Evolutionary conservation across 805 yeast genomes (phyloP).

Genomic region (Kodamaea hsintzibuensis): DNA sequence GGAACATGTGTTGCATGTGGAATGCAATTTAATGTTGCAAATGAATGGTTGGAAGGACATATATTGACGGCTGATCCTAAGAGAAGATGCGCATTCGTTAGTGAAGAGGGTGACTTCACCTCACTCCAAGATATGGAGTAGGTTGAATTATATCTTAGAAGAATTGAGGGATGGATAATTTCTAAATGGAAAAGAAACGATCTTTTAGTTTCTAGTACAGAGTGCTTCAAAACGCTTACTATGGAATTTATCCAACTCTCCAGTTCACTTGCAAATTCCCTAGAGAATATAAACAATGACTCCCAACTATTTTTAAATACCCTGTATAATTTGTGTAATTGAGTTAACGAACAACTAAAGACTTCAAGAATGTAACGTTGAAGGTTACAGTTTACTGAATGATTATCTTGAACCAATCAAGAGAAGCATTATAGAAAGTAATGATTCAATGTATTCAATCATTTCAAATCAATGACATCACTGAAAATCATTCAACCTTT

Average conservation of each 20-base stretch:
- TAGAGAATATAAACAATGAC: not conserved
- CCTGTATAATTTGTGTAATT: not conserved
- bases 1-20: constrained; percentile 52
- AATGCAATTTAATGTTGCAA: constrained; percentile 41
- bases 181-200: no score
- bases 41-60: constrained; percentile 58
- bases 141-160: not conserved
- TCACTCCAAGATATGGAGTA: not conserved
- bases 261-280: not conserved
- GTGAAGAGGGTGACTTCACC: constrained; percentile 1
- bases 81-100: constrained; percentile 9
- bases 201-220: no score
- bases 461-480: not conserved
- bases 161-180: no score
- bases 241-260: no score
- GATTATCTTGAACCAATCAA: not conserved
- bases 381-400: not conserved
- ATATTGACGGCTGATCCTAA: constrained; percentile 32
- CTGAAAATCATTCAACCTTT: not conserved
- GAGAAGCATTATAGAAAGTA: not conserved
- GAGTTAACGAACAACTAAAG: not conserved
- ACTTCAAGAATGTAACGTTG: not conserved
- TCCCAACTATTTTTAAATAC: not conserved
- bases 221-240: no score
- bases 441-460: not conserved